Base-by-base conservation (phyloP, 768 basidiomycete species). In the Pleurotus salmoneostramineus region DNA sequence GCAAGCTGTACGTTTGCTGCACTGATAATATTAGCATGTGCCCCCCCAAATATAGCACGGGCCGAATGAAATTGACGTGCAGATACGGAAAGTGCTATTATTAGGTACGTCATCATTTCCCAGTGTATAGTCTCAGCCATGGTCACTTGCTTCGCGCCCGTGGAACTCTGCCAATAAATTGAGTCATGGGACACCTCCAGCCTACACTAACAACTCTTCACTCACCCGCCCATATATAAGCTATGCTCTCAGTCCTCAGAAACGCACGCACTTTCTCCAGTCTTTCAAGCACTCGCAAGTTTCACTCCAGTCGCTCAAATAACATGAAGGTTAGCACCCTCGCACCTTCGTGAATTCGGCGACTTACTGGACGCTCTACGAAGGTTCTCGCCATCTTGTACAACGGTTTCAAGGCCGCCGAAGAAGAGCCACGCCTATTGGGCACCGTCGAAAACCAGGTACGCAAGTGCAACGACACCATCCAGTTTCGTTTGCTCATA, bases 401-500 rank as follows among this genome's bases (percentile, higher is more conserved):
- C 74, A 77, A 80, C 61, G 90, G 89, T 65, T 79, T 77, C 66
- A 64, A 83, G 59, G 83, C 87, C 58, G 89, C 90, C 58, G 62
- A 72, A 62, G 73, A 86, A 63, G 89, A 92, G 70, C 81, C 87
- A 42, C 85, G 89, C 70, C 83, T 92, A 27, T 77, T 92, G 21
- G 91, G 91, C 51, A 90, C 91, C 15, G 78, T 84, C 58, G 88
- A 94, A 72, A 94, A 93, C 73, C 77, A 85, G 78, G 89, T 85
- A 65, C 32, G 68, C 48, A 48, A 17, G 34, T 21, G 35, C 40
- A 55, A 10, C 8, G 27, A 54, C 14, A 14, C 12, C 27, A 2
- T 36, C 31, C n/a, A 48, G 21, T n/a, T 15, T 45, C 14, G 32
- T 56, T 44, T 14, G 5, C 40, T 6, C 34, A 44, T 10, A 31